Base-by-base conservation (phyloP, 2,329 filamentous ascomycete species). In the Amesomyces nigricolor region DNA sequence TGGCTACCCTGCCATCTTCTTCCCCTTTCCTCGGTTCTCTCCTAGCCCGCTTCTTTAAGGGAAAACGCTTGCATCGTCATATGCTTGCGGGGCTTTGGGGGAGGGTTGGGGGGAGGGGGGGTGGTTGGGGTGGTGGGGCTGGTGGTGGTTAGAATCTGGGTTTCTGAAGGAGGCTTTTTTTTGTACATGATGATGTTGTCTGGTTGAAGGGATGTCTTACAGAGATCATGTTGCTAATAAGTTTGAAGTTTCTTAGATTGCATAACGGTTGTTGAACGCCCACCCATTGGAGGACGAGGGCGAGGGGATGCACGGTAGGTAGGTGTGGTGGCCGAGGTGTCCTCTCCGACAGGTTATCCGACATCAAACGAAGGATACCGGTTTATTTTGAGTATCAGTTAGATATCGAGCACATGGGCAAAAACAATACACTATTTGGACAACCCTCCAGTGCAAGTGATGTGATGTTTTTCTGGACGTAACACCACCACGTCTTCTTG, bases 121-220 rank as follows among this genome's bases (percentile, higher is more conserved):
- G 53, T 48, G 50, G 35, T 32, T 22, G 53, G 61, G 58, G 52
- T 62, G 59, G 67, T 64, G 67, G 65, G 67, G 68, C 63, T 63
- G 65, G 71, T 72, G 54, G 63, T 72, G 71, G 70, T 72, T 71
- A 69, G 55, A 72, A 69, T 51, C 60, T 68, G 71, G 71, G 69
- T 70, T 70, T 70, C 68, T 71, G 68, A 70, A 62, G 62, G 57
- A 57, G 51, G 43, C 51, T 56, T 56, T 55, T 56, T 51, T 47
- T 48, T 54, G 13, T 42, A 26, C 22, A 26, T 26, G 22, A 26
- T 52, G 17, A 16, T 39, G 9, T 40, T 44, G 19, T 37, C 9
- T 47, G 32, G 8, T 35, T 35, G 32, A 11, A 11, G 32, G 11
- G 8, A 11, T 35, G 8, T 10, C 11, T 9, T 37, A 2, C 4